Base-by-base conservation (phyloP, 352 stramenopile species). In the Pythium grandisporangium region DNA sequence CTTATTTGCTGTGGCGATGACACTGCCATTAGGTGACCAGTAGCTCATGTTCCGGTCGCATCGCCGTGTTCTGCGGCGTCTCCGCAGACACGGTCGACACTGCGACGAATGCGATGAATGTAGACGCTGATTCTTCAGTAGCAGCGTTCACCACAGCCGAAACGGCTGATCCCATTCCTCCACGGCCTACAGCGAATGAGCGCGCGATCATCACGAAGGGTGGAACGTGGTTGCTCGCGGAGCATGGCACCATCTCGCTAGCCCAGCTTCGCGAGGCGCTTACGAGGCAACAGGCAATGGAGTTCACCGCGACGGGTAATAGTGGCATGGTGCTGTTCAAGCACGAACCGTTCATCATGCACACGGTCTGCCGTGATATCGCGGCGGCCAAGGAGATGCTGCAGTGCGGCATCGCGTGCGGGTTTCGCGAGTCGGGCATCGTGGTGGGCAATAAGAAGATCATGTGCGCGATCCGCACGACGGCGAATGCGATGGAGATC, bases 281-380 rank as follows among this genome's bases (percentile, higher is more conserved):
- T 39, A 19, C 33, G 16, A 33, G 14, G 27, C 27, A 33, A 14
- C 32, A 16, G 11, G 32, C 19, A 6, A 19, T 16, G 11, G n/a
- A 16, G 36, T 21, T 12, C 10, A 17, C 48, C 2, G 13, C 23
- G 6, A 3, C 37, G 5, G 27, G 20, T 24, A 25, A 30, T 12
- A 82, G 70, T 43, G 85, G 83, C 44, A 85, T 91, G 69, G 71
- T 87, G n/a, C 71, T 93, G 30, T 85, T 96, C 55, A 95, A 96
- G 55, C 70, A 91, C 47, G 86, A 96, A 36, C 85, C 85, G 41
- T 93, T 96, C 50, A 93, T 96, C 44, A 87, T 97, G 72, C 86
- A 97, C 63, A 79, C 96, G 4, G 64, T 88, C 25, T 96, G 84
- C 48, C 65, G 78, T 21, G 66, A 92, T 37, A 24, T 93, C 12